These are phyloP conservation scores for Tylopilus vinaceipallidus DNA, from an alignment of 768 basidiomycete genomes.

Conservation along the genomic window DNA sequence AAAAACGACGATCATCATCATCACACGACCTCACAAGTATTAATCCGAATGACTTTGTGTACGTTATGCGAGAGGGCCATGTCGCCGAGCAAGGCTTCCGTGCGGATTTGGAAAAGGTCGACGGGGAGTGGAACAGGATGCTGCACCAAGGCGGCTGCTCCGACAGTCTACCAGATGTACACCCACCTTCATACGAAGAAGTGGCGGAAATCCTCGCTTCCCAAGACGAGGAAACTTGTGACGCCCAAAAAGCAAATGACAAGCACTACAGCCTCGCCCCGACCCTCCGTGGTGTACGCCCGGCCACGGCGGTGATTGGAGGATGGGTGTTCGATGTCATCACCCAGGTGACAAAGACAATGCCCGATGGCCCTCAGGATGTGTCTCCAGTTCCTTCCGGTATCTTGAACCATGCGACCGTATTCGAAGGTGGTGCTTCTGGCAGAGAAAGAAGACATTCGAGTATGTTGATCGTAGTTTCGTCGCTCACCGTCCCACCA, in stretches of 20 bases:
- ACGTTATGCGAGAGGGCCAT: conserved; percentile 78
- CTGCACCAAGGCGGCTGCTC: conserved; percentile 59
- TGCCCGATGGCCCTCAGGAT: not conserved
- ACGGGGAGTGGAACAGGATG: conserved; percentile 75
- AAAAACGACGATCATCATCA: conserved; percentile 64
- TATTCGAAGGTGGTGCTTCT: conserved; percentile 21
- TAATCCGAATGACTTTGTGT: conserved; percentile 74
- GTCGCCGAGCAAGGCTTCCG: conserved; percentile 90
- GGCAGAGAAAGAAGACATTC: conserved; percentile 24
- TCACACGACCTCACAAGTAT: conserved; percentile 93
- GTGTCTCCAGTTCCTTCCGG: conserved; percentile 18
- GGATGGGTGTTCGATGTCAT: conserved; percentile 86
- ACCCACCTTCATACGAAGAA: conserved; percentile 34
- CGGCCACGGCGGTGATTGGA: conserved; percentile 51
- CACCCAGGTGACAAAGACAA: conserved; percentile 53
- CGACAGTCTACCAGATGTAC: conserved; percentile 32
- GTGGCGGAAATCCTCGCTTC: conserved; percentile 48
- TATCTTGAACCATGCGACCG: conserved; percentile 19
- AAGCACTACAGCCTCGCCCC: conserved; percentile 45
- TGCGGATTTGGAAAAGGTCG: conserved; percentile 61
- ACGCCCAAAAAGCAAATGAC: conserved; percentile 24
- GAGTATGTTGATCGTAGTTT: conserved; percentile 40
- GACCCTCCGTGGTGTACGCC: conserved; percentile 40
- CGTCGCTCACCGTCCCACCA: conserved; percentile 29
- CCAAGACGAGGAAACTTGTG: conserved; percentile 38